Conservation (phyloP, 306 rosid genomes). For the Pyrus bretschneideri region DNA sequence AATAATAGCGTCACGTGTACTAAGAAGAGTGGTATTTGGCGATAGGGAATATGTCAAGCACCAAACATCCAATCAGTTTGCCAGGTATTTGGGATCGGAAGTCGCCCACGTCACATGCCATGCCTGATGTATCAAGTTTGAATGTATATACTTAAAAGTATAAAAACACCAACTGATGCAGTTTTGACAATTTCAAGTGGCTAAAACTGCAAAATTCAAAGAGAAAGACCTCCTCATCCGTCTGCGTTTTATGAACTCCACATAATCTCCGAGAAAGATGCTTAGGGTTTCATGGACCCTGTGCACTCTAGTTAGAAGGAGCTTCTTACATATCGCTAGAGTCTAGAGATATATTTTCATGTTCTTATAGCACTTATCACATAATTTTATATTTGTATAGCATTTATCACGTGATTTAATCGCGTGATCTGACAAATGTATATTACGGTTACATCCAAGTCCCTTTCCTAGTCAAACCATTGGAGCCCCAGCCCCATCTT, state of each 20-base stretch:
- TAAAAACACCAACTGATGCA: background rate
- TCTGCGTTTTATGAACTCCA: background rate
- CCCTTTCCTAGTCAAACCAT: background rate
- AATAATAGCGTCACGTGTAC: conserved; percentile 40
- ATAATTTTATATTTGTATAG: no score
- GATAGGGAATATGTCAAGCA: conserved; percentile 20
- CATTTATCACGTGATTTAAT: no score
- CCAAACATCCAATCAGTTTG: conserved; percentile 22
- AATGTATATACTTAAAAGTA: background rate
- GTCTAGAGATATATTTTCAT: no score
- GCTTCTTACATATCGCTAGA: no score
- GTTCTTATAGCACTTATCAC: no score
- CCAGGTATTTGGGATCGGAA: conserved; percentile 30
- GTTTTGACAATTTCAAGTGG: background rate
- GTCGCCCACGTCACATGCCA: conserved; percentile 46
- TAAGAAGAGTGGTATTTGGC: conserved; percentile 5
- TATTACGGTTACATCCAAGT: no score
- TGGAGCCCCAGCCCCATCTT: background rate
- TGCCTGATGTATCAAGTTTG: background rate
- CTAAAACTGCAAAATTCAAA: background rate
- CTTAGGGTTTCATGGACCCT: background rate
- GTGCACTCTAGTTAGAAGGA: no score
- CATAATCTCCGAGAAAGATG: background rate
- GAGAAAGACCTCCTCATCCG: background rate
- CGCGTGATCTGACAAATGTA: no score